Conservation (phyloP, 495 filamentous ascomycete species). For the Aspergillus cavernicola region DNA sequence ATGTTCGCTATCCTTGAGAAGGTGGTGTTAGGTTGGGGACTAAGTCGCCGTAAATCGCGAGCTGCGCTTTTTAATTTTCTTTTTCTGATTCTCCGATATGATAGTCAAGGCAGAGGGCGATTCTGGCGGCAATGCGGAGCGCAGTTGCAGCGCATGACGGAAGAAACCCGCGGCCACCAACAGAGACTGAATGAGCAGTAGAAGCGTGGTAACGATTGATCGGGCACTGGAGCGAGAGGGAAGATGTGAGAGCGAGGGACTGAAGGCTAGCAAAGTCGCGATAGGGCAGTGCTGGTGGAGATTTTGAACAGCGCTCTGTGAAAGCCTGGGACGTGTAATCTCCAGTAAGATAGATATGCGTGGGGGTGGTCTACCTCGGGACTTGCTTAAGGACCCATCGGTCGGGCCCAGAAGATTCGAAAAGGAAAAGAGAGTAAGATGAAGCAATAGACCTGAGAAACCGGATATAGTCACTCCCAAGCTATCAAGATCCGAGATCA, state of each 20-base stretch:
- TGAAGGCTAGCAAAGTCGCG: slow-evolving; percentile 10
- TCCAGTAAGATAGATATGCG: slow-evolving; percentile 3
- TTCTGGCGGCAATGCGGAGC: slow-evolving; percentile 16
- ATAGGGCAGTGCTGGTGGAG: slow-evolving; percentile 20
- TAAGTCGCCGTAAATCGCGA: not conserved
- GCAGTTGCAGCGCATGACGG: slow-evolving; percentile 24
- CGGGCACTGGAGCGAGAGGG: not conserved
- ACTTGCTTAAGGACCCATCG: not conserved
- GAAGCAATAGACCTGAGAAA: not conserved
- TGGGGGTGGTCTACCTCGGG: slow-evolving; percentile 7
- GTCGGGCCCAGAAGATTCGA: not conserved
- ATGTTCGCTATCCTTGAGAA: not conserved
- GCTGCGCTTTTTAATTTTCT: not conserved
- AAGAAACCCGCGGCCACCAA: slow-evolving; percentile 11
- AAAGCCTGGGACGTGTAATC: slow-evolving; percentile 6
- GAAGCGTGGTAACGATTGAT: not conserved
- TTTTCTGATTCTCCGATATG: slow-evolving; percentile 12
- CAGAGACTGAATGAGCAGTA: not conserved
- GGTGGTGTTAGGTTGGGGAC: not conserved
- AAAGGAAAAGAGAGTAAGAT: not conserved
- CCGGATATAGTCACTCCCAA: not conserved
- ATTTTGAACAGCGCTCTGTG: slow-evolving; percentile 10
- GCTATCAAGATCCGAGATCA: not conserved
- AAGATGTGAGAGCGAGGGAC: slow-evolving; percentile 5
- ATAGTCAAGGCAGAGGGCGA: slow-evolving; percentile 13